These are phyloP conservation scores for Glycyrrhiza uralensis DNA, from an alignment of 306 rosid genomes.

Conservation along the genomic window DNA sequence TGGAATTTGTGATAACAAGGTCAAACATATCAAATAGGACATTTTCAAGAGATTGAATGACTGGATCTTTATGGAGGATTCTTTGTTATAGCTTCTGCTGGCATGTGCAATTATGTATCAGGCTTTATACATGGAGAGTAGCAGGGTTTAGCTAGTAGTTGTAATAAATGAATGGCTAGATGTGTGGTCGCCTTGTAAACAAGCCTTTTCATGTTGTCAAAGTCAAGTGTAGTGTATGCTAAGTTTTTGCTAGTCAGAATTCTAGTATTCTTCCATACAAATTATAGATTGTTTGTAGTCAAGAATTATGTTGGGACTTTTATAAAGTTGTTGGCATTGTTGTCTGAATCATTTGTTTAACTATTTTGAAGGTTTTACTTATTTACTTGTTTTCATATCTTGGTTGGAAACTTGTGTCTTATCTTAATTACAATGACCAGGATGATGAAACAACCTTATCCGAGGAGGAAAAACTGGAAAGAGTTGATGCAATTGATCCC, in stretches of 20 bases:
- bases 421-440: constrained; percentile 45
- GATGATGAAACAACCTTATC: constrained; percentile 94
- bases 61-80: background rate
- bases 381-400: background rate
- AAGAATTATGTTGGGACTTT: constrained; percentile 20
- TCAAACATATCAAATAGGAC: background rate
- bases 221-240: background rate
- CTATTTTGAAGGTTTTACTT: background rate
- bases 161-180: background rate
- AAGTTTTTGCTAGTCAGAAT: background rate
- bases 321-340: constrained; percentile 7
- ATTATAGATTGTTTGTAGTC: background rate
- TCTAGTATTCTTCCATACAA: background rate
- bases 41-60: background rate
- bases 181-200: constrained; percentile 6
- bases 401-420: constrained; percentile 16
- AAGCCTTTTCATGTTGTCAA: background rate
- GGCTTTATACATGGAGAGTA: background rate
- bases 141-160: constrained; percentile 5
- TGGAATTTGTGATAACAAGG: background rate
- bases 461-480: constrained; percentile 90
- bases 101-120: background rate
- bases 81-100: background rate
- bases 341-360: constrained; percentile 1
- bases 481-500: constrained; percentile 57